Conservation (phyloP, 2,329 filamentous ascomycete genomes). For the Aureobasidium pullulans region DNA sequence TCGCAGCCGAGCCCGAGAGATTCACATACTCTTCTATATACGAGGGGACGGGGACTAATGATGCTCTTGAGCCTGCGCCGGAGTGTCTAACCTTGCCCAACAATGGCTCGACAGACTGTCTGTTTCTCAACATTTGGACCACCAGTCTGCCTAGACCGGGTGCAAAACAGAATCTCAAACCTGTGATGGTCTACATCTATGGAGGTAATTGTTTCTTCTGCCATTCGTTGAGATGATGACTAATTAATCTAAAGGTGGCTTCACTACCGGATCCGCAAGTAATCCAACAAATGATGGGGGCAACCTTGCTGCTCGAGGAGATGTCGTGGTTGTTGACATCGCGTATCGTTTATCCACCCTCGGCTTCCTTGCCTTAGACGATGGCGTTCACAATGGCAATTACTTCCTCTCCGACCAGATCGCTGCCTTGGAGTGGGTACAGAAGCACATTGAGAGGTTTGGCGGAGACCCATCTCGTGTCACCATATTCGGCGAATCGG, state of each 20-base stretch:
- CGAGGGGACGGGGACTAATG: constrained; percentile 15
- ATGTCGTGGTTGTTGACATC: constrained; percentile 38
- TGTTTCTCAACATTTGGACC: constrained; percentile 36
- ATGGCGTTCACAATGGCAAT: constrained; percentile 42
- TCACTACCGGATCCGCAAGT: constrained; percentile 35
- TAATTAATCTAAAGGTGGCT: constrained; percentile 33
- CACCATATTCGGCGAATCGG: constrained; percentile 18
- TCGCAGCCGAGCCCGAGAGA: constrained; percentile 18
- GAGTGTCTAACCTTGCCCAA: constrained; percentile 17
- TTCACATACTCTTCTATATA: constrained; percentile 18
- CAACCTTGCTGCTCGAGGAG: constrained; percentile 39
- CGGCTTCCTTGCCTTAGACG: constrained; percentile 29
- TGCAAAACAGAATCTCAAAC: constrained; percentile 29
- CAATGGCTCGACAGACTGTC: constrained; percentile 26
- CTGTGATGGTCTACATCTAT: constrained; percentile 34
- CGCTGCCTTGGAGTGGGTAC: constrained; percentile 35
- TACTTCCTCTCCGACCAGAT: constrained; percentile 45
- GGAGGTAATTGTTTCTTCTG: constrained; percentile 20
- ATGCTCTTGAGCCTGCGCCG: constrained; percentile 16
- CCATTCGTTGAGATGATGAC: not conserved
- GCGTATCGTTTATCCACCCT: constrained; percentile 36
- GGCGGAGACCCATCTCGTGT: constrained; percentile 17
- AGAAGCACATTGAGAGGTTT: constrained; percentile 14
- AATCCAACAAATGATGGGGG: constrained; percentile 40
- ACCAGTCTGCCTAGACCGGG: constrained; percentile 24